Evolutionary conservation across 164 flowering plant genomes (phyloP), one percentile per base, ranked within the genome.

Genomic region (Berberis thunbergii): DNA sequence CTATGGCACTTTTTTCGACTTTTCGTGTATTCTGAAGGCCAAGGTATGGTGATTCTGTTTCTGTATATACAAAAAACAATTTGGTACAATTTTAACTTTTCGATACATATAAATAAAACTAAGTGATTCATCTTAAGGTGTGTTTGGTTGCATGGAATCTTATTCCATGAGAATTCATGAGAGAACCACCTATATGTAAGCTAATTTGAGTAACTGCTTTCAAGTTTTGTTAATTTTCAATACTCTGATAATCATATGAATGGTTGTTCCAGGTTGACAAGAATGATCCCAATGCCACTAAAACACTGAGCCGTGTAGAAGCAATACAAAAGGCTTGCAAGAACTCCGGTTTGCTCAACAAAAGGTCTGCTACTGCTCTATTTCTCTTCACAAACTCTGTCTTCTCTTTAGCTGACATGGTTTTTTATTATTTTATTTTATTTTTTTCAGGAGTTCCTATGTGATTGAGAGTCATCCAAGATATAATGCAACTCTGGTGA

Each of bases 1-100:
- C 59, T 91, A 94, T 70, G 91, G 89, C 57, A 89, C 91, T 67
- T 94, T 91, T 80, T 89, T 68, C 54, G 91, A 87, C 71, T 87
- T 94, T 69, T 85, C 97, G 10, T 73, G 73, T 59, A 73, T 94
- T 85, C 63, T 94, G 62, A 83, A 87, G 72, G 59, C 84, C 55
- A 94, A 94, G 97, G 99, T 90, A 87, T 56, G 65, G 26, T 48
- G 38, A 4, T 1, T 61, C 13, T 11, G 13, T 45, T 45, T 45
- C 3, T 43, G 6, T 2, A 10, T 10, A 39, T 7, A 57, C 26
- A 26, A 26, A 26, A 26, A 26, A 26, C 26, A 26, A 26, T 26
- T 26, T 26, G 26, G 26, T 26, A 26, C 26, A 26, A 26, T 26
- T 26, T 26, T 26, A 26, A 26, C 26, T 26, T 26, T 26, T 26